Percentiles rank a stretch among this genome's conserved stretches.
Evolutionary conservation across 495 filamentous ascomycete genomes (phyloP).

Genomic region (Xylaria nigripes): DNA sequence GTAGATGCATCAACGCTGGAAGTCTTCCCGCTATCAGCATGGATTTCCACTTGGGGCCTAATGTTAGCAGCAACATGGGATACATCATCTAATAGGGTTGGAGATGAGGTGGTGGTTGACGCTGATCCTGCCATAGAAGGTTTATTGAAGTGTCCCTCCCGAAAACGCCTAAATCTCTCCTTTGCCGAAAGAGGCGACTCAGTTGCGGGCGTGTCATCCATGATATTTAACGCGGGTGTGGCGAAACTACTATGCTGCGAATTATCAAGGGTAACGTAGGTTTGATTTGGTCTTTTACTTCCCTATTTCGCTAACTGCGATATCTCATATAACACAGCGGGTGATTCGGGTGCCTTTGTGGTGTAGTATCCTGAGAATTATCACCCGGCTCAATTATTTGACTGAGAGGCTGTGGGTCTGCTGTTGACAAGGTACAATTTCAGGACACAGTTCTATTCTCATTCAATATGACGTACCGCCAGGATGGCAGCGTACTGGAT

Average conservation of each 20-base stretch:
- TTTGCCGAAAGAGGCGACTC: slow-evolving; percentile 18
- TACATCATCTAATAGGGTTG: background rate
- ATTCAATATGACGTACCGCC: slow-evolving; percentile 18
- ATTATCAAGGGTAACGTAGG: background rate
- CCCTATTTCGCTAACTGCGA: slow-evolving; percentile 3
- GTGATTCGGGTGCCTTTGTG: slow-evolving; percentile 7
- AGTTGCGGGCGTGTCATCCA: slow-evolving; percentile 17
- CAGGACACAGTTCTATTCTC: slow-evolving; percentile 16
- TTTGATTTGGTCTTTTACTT: background rate
- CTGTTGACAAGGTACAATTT: slow-evolving; percentile 10
- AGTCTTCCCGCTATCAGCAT: background rate
- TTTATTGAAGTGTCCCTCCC: slow-evolving; percentile 14
- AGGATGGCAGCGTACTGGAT: slow-evolving; percentile 17
- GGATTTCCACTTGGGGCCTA: slow-evolving; percentile 1
- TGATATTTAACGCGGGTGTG: slow-evolving; percentile 4
- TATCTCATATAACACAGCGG: background rate
- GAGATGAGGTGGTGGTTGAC: background rate
- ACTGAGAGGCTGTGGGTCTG: slow-evolving; percentile 10
- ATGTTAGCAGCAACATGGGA: background rate
- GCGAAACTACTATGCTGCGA: background rate
- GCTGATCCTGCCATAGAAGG: background rate
- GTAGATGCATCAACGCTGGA: slow-evolving; percentile 5
- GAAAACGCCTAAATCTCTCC: slow-evolving; percentile 22
- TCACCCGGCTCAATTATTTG: slow-evolving; percentile 18
- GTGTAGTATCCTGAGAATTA: slow-evolving; percentile 13